phyloP scores from a whole-genome alignment of 1,284 basidiomycete species.

The Leccinum ponderosum region DNA sequence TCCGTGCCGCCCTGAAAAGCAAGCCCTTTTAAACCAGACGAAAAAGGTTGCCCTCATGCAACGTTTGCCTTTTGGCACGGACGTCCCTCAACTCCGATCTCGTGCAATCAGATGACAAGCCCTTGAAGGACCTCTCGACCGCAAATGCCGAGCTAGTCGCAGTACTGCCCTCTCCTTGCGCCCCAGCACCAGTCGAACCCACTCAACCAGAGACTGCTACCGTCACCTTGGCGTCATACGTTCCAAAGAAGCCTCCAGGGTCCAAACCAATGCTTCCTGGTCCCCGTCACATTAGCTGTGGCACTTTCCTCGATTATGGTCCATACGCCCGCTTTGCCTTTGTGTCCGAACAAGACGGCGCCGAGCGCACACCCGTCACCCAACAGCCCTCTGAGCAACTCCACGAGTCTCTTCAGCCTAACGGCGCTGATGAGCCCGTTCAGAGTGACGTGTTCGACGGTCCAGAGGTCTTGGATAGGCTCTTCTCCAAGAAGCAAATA shows the following conservation, averaged over 20 bases:
- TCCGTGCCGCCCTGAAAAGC: constrained; percentile 21
- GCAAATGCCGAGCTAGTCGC: constrained; percentile 75
- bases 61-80: constrained; percentile 71
- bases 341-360: constrained; percentile 69
- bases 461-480: constrained; percentile 45
- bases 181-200: constrained; percentile 29
- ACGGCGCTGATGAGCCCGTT: constrained; percentile 12
- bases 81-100: constrained; percentile 59
- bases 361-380: constrained; percentile 38
- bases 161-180: constrained; percentile 61
- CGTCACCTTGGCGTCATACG: constrained; percentile 45
- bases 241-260: constrained; percentile 41
- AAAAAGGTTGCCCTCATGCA: constrained; percentile 75
- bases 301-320: constrained; percentile 76
- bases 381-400: constrained; percentile 6
- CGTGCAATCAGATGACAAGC: constrained; percentile 35
- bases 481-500: constrained; percentile 57
- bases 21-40: constrained; percentile 25
- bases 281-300: constrained; percentile 56
- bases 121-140: constrained; percentile 52
- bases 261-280: constrained; percentile 41
- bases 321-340: constrained; percentile 74
- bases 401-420: constrained; percentile 4
- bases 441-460: constrained; percentile 13
- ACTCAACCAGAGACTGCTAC: constrained; percentile 17